Evolutionary conservation across 352 stramenopile species (phyloP), one percentile per base, ranked within the genome.

Genomic region (Phytophthora europaea): DNA sequence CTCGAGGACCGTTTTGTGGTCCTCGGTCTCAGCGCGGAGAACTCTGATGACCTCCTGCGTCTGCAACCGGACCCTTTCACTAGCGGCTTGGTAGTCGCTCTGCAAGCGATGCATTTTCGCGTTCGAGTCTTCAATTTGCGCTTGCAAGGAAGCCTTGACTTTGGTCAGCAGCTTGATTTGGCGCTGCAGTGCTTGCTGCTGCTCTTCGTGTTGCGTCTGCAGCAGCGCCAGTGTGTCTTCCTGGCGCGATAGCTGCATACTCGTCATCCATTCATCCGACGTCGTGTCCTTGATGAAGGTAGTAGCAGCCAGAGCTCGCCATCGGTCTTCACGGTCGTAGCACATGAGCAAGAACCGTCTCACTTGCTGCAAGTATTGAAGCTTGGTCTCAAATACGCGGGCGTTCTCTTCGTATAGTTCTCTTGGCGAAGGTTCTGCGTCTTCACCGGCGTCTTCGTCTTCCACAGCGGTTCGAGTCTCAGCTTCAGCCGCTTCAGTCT

Each of bases 201-300:
- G 65, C n/a, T 74, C 43, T 3, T 84, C 74, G 55, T 93, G 84
- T 59, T 91, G 78, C 13, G 74, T 68, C 45, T 89, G 73, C 2
- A 93, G 59, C n/a, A 86, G 31, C 20, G 74, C 58, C 22, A 92
- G 33, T 28, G 77, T 75, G 1, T 85, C 61, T 18, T 92, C 85
- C 20, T 92, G 86, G 2, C 87, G 84, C 16, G 80, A 82, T 16
- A 71, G 63, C 51, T 93, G 88, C 71, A 80, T 79, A 7, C 50
- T 63, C 1, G 84, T 91, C 79, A 95, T 90, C 88, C 88, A 95
- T 43, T 90, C 79, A 28, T 93, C 77, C 1, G 86, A 93, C 0
- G 78, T 78, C 22, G 65, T 80, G 72, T 91, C 84, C 12, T 88
- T 85, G n/a, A 91, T 73, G 13, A 93, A 62, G 18, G 82, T 65